Percentiles rank a stretch among this genome's conserved stretches.
Conservation (phyloP, 805 yeast species). For the Barnettozyma vustinii region DNA sequence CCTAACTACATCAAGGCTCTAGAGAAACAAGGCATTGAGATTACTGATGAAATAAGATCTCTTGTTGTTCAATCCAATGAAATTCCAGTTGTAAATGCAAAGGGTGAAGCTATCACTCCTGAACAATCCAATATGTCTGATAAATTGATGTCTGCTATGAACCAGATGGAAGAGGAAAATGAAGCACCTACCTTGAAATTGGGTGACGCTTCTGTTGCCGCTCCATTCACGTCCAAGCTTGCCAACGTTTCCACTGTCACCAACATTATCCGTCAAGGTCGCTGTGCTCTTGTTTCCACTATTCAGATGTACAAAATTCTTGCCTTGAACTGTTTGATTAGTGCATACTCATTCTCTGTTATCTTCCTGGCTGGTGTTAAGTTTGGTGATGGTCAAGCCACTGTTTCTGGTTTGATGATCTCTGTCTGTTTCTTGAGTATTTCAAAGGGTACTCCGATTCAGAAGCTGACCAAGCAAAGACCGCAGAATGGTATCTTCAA, state of each 20-base stretch:
- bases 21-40: constrained; percentile 74
- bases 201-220: constrained; percentile 99
- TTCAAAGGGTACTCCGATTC: constrained; percentile 87
- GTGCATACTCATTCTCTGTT: constrained; percentile 93
- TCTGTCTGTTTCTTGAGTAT: constrained; percentile 93
- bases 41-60: constrained; percentile 67
- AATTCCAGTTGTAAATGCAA: constrained; percentile 30
- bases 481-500: constrained; percentile 98
- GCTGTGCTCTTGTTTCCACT: constrained; percentile 95
- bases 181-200: constrained; percentile 92
- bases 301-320: constrained; percentile 98
- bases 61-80: constrained; percentile 49
- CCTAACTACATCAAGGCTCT: constrained; percentile 84
- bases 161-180: constrained; percentile 53
- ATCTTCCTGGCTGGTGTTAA: constrained; percentile 95
- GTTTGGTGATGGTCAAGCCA: constrained; percentile 97
- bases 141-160: constrained; percentile 48
- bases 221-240: constrained; percentile 94
- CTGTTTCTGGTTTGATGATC: constrained; percentile 87
- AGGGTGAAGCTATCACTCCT: constrained; percentile 26
- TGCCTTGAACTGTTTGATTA: constrained; percentile 93
- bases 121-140: constrained; percentile 53
- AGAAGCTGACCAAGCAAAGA: constrained; percentile 85
- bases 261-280: constrained; percentile 93
- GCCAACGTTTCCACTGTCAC: constrained; percentile 90